Base-by-base conservation (phyloP, 2,329 filamentous ascomycete species). In the Akanthomyces muscarius region DNA sequence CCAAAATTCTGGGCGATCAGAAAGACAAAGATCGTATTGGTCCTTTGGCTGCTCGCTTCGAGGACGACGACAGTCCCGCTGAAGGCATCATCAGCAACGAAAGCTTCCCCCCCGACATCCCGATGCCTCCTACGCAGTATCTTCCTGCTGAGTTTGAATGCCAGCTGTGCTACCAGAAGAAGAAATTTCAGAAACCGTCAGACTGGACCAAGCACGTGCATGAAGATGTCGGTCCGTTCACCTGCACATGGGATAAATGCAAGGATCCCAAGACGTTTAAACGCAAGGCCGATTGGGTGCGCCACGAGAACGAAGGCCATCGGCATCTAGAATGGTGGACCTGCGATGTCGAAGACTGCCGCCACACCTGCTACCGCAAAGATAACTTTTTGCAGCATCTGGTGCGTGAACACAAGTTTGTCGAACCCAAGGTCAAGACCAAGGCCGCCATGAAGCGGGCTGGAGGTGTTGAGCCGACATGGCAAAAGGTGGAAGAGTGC, bases 201-300 rank as follows among this genome's bases (percentile, higher is more conserved):
- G 93, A 97, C 75, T 97, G 93, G 93, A 96, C 92, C 1, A 97
- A 97, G 73, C 93, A 97, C 71, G 91, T 97, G 0, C 91, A 96
- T 69, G 93, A 97, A 75, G 93, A 97, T 72, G 86, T 97, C 1
- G 90, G 95, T 72, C 93, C 93, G 0, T 97, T 97, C 69, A 96
- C 91, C 3, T 97, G 93, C 75, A 97, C 92, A 0, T 97, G 94
- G 78, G 86, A 89, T 2, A 83, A 86, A 57, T 97, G 93, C 72
- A 84, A 85, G 10, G 92, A 96, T 54, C 87, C 90, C 21, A 96
- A 96, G 75, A 92, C 91, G 42, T 97, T 97, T 80, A 97, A 97
- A 76, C 86, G 92, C 54, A 97, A 97, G 76, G 93, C 93, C 16
- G 93, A 97, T 72, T 97, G 93, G 93, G 92, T 97, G 25, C 86